Evolutionary conservation across 345 rosid species (phyloP).

Genomic region (Rhodamnia rubescens): DNA sequence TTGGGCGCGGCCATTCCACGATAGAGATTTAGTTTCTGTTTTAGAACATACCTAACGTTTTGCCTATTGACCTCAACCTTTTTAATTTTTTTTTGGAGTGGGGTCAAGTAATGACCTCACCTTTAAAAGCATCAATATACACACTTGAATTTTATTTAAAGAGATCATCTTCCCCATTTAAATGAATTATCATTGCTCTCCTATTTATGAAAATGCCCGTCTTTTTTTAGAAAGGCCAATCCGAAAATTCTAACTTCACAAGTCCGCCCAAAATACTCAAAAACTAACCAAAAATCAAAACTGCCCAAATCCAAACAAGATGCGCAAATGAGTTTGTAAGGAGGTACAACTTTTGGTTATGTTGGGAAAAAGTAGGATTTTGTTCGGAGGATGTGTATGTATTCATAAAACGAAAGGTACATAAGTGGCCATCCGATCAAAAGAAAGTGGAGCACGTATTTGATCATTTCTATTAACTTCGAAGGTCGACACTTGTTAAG

Average conservation of each 20-base stretch:
- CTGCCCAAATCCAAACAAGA: background rate
- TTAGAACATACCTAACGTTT: background rate
- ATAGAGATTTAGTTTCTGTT: background rate
- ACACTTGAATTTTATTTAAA: background rate
- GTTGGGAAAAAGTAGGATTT: background rate
- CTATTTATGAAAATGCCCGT: background rate
- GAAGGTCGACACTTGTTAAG: background rate
- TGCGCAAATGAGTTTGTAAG: background rate
- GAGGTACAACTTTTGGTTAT: background rate
- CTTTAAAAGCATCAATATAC: background rate
- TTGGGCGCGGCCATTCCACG: background rate
- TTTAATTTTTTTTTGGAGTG: too few relatives aligned
- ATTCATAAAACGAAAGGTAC: background rate
- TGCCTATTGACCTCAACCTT: background rate
- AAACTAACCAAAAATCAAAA: background rate
- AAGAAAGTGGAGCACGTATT: background rate
- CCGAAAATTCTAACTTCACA: background rate
- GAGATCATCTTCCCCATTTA: background rate
- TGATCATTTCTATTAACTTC: background rate
- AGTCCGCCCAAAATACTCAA: background rate
- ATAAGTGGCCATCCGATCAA: background rate
- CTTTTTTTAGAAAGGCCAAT: background rate
- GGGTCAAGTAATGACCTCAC: background rate
- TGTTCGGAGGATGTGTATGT: background rate
- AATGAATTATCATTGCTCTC: background rate